Evolutionary conservation across 2,329 filamentous ascomycete genomes (phyloP), one percentile per base, ranked within the genome.

Genomic region (Mollisiaceae sp.): DNA sequence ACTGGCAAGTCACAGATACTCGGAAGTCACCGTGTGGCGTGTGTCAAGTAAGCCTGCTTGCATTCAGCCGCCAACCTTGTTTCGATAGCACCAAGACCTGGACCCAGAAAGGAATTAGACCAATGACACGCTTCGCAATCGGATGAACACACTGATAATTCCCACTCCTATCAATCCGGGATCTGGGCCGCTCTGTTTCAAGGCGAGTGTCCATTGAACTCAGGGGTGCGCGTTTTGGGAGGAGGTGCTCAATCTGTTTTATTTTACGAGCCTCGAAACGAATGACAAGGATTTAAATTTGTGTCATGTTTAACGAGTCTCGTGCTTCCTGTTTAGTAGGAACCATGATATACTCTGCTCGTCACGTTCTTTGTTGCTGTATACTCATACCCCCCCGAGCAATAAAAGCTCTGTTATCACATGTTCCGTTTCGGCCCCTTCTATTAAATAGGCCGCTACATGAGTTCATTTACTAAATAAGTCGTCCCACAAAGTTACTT

Each of bases 11-110:
- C 41, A 43, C 41, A 18, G 15, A 41, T 18, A 43, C n/a, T 18
- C 41, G 15, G 41, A 43, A 43, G 41, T 43, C 41, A 15, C 15
- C 41, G 41, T 43, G n/a, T 18, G 41, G n/a, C 27, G 27, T 32
- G 27, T 3, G 27, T 32, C 41, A 43, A 43, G 14, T 77, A 52
- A 55, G 47, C 27, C 8, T 54, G 27, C 20, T 27, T 54, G 47
- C 47, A 54, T 54, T 54, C 47, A 54, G 47, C 47, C 47, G 47
- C 27, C 47, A 54, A 24, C 9, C 15, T 27, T 24, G 27, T 32
- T 54, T 32, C 47, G 24, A 54, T 54, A 24, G 27, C 47, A 54
- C 27, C 27, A 32, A 6, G 27, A 54, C 22, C 22, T 8, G 24
- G 47, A 20, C 20, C 47, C 20, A 54, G 20, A 12, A 54, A 43